Evolutionary conservation across 2,329 filamentous ascomycete genomes (phyloP).

Genomic region (Cercospora nicotianae): DNA sequence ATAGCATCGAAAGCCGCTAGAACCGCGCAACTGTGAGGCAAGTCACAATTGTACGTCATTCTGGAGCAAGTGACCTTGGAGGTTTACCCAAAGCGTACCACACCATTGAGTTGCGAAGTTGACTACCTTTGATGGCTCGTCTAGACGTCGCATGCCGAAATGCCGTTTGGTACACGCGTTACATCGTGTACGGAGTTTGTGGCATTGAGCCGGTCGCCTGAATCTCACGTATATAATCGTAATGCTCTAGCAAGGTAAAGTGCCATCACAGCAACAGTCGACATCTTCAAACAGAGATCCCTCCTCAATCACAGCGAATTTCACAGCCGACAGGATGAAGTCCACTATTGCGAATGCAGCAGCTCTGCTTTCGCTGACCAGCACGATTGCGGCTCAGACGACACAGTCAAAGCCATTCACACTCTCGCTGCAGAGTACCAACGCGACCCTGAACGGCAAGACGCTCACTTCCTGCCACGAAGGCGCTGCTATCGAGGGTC

Average conservation of each 20-base stretch:
- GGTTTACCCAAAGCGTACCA: background rate
- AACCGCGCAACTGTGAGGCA: slow-evolving; percentile 4
- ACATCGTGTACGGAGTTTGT: background rate
- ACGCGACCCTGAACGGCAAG: slow-evolving; percentile 42
- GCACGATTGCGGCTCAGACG: slow-evolving; percentile 34
- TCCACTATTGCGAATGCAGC: slow-evolving; percentile 14
- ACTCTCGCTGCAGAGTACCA: slow-evolving; percentile 43
- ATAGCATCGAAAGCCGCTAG: slow-evolving; percentile 7
- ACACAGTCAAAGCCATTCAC: slow-evolving; percentile 47
- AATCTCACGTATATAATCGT: background rate
- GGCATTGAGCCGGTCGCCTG: slow-evolving; percentile 7
- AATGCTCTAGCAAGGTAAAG: background rate
- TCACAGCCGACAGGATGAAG: slow-evolving; percentile 19
- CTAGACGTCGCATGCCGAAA: background rate
- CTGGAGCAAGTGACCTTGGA: background rate
- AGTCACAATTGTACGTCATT: slow-evolving; percentile 5
- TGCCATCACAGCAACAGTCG: background rate
- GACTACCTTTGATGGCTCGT: background rate
- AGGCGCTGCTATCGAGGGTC: slow-evolving; percentile 51
- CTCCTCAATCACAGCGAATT: background rate
- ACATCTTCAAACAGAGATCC: background rate
- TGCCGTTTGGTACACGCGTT: slow-evolving; percentile 1
- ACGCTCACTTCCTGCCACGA: slow-evolving; percentile 49
- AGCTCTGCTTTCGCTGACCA: slow-evolving; percentile 29
- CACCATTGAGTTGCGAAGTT: background rate